Evolutionary conservation across 768 basidiomycete species (phyloP), one percentile per base, ranked within the genome.

Genomic region (Hemileccinum rubropunctum): DNA sequence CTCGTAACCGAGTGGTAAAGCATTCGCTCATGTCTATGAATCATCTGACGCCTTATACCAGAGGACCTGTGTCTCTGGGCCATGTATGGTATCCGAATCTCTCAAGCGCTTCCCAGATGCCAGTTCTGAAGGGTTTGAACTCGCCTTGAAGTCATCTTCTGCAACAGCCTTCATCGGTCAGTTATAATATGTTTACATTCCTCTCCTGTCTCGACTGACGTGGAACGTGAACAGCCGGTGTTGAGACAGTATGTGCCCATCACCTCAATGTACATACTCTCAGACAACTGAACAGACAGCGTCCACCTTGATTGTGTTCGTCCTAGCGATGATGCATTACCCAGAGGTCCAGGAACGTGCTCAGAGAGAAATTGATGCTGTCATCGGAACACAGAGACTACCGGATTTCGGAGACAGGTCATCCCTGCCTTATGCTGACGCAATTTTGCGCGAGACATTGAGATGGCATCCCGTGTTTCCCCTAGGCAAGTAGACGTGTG

Each of bases 381-480:
- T 61, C 23, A 17, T 68, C 18, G 73, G 73, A 47, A 48, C 38
- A 3, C 27, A 57, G 4, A 54, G 69, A 23, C 47, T 71, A 5
- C 64, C 69, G 1, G 34, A 55, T 21, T 62, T 65, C 21, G 57
- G 49, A 17, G 71, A 72, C 48, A 49, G 60, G 28, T 4, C 54
- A 6, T 58, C 56, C 4, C 47, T 73, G 38, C 68, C 66, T 26
- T 71, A 69, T 37, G 43, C 70, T 1, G 59, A 64, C 3, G 69
- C 70, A 17, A 46, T 71, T 45, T 35, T 72, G 44, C 70, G 70
- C 32, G 71, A 71, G 58, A 68, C 64, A 15, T 32, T 68, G 41
- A 65, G 65, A 42, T 67, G 65, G 65, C 63, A 69, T 38, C 65
- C 65, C 6, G 67, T 67, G 9, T 63, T 69, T 51, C 65, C 65